These are phyloP conservation scores for Hymenotorrendiella dingleyae DNA, from an alignment of 2,329 filamentous ascomycete genomes.

Conservation along the genomic window DNA sequence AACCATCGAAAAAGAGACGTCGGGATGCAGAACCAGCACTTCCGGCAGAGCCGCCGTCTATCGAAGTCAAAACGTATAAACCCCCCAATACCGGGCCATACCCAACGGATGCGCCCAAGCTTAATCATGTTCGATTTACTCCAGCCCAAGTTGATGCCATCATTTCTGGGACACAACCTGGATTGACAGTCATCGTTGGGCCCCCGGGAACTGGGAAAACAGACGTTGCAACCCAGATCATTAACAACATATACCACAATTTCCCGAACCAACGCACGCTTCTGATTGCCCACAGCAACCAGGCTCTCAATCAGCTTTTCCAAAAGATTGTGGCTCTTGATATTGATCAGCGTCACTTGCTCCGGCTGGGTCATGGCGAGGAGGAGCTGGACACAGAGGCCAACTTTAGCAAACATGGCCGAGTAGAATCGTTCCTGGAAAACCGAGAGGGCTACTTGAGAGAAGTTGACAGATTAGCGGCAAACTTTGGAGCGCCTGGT, in stretches of 20 bases:
- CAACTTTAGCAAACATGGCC: constrained; percentile 88
- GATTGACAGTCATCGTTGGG: constrained; percentile 87
- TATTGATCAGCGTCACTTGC: constrained; percentile 89
- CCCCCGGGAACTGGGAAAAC: constrained; percentile 97
- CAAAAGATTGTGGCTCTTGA: constrained; percentile 95
- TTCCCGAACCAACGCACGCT: constrained; percentile 89
- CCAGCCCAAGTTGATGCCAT: constrained; percentile 89
- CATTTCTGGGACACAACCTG: constrained; percentile 87
- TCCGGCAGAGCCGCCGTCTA: constrained; percentile 55
- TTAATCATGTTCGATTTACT: constrained; percentile 83
- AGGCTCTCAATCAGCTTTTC: constrained; percentile 94
- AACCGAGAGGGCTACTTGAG: constrained; percentile 72
- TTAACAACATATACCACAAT: constrained; percentile 98
- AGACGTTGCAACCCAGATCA: constrained; percentile 97
- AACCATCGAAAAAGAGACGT: constrained; percentile 79
- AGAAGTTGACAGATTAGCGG: constrained; percentile 81
- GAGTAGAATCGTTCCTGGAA: constrained; percentile 91
- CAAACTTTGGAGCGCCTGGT: constrained; percentile 78
- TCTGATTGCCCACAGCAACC: constrained; percentile 93
- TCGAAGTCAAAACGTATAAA: constrained; percentile 86
- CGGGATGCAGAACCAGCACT: constrained; percentile 66
- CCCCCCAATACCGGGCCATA: constrained; percentile 87
- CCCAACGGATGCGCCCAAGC: constrained; percentile 72
- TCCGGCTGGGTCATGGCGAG: constrained; percentile 90
- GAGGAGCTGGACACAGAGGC: constrained; percentile 83